These are phyloP conservation scores for Uronychia setigera DNA, from an alignment of 73 alveolate species.

Conservation along the genomic window DNA sequence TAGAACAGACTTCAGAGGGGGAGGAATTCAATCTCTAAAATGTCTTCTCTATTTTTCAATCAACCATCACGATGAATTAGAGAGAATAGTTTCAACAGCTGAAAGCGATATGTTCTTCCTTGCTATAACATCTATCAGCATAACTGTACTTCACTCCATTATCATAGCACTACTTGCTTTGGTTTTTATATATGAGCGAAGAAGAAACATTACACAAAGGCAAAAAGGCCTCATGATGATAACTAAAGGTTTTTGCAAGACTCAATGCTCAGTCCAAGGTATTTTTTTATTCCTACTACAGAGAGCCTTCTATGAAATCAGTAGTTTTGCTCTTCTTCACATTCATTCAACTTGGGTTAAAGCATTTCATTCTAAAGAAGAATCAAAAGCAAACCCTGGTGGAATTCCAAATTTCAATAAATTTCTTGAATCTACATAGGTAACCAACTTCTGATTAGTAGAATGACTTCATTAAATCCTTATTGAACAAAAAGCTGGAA, in stretches of 20 bases:
- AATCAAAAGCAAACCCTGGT: not conserved
- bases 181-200: not conserved
- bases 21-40: conserved; percentile 28
- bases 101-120: conserved; percentile 15
- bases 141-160: conserved; percentile 2
- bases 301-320: not conserved
- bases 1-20: conserved; percentile 47
- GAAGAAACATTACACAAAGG: not conserved
- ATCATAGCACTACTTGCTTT: not conserved
- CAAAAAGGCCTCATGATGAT: not conserved
- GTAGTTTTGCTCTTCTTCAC: not conserved
- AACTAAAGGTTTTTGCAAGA: too few relatives aligned
- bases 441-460: not conserved
- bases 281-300: not conserved
- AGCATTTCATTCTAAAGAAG: too few relatives aligned
- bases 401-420: not conserved
- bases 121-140: conserved; percentile 34
- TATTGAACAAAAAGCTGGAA: not conserved
- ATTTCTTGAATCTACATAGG: not conserved
- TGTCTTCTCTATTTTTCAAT: conserved; percentile 31
- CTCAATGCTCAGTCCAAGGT: not conserved
- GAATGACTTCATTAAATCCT: not conserved
- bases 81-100: conserved; percentile 1
- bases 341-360: not conserved
- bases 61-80: conserved; percentile 23